phyloP scores from a whole-genome alignment of 2,329 filamentous ascomycete genomes.

The Xylaria sp. region DNA sequence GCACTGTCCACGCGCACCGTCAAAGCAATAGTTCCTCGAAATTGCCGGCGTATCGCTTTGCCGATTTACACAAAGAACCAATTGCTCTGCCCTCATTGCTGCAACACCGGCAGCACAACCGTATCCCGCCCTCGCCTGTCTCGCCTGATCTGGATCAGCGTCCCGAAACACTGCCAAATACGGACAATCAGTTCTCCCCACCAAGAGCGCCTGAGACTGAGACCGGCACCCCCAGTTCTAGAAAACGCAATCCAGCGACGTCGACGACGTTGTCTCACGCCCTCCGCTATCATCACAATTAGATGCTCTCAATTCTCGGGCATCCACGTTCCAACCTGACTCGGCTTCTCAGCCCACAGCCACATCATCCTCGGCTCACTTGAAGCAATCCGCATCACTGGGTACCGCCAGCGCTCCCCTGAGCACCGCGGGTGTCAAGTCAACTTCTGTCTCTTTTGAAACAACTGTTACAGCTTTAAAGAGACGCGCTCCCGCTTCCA shows the following conservation, averaged over 20 bases:
- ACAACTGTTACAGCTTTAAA: conserved; percentile 42
- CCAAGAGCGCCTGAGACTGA: conserved; percentile 23
- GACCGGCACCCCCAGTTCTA: conserved; percentile 26
- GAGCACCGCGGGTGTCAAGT: conserved; percentile 34
- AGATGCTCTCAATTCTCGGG: conserved; percentile 42
- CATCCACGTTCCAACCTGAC: conserved; percentile 46
- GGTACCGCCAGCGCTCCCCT: conserved; percentile 32
- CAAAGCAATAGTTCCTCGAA: conserved; percentile 62
- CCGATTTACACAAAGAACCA: conserved; percentile 51
- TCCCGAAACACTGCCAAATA: conserved; percentile 38
- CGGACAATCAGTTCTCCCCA: conserved; percentile 33
- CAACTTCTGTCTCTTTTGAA: conserved; percentile 38
- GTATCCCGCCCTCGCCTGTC: conserved; percentile 48
- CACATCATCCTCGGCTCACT: conserved; percentile 37
- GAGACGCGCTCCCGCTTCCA: conserved; percentile 45
- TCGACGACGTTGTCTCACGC: conserved; percentile 38
- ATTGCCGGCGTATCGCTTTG: conserved; percentile 60
- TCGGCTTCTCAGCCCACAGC: conserved; percentile 36
- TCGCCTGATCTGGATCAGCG: conserved; percentile 44
- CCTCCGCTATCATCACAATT: conserved; percentile 35
- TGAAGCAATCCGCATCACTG: conserved; percentile 48
- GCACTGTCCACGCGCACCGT: conserved; percentile 53
- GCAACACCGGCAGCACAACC: conserved; percentile 40
- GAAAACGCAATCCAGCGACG: neutral
- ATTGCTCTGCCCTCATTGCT: conserved; percentile 44